Evolutionary conservation across 805 yeast genomes (phyloP).

Genomic region (Grigorovia transvaalensis): DNA sequence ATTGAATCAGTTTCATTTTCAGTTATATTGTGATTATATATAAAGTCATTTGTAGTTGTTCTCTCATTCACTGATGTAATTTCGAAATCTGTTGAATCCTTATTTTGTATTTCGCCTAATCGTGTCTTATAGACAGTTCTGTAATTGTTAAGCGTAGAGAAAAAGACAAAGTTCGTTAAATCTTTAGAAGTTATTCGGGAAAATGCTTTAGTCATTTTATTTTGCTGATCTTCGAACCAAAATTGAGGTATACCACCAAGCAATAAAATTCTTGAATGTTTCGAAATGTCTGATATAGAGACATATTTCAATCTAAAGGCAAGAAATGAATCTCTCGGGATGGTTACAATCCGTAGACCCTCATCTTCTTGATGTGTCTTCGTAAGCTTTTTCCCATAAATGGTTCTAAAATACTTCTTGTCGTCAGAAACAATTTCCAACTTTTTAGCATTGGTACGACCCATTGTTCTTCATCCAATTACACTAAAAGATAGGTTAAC

Average conservation of each 20-base stretch:
- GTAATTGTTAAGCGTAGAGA: slow-evolving; percentile 6
- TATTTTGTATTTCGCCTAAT: not conserved
- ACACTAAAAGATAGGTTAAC: too few species aligned
- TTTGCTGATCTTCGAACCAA: slow-evolving; percentile 34
- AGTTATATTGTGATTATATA: not conserved
- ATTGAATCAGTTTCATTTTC: not conserved
- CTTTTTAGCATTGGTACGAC: not conserved
- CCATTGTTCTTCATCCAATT: not conserved
- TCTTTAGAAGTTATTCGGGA: slow-evolving; percentile 2
- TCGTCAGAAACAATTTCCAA: slow-evolving; percentile 13
- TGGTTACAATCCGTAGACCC: slow-evolving; percentile 6
- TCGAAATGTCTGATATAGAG: slow-evolving; percentile 38
- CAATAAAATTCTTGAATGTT: slow-evolving; percentile 38
- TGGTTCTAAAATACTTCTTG: slow-evolving; percentile 6
- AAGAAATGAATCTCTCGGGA: slow-evolving; percentile 50
- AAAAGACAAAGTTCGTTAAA: slow-evolving; percentile 4
- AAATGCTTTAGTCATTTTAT: slow-evolving; percentile 5
- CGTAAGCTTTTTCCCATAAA: not conserved
- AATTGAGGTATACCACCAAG: slow-evolving; percentile 50
- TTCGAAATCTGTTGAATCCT: not conserved
- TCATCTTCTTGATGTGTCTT: slow-evolving; percentile 1
- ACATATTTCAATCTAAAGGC: slow-evolving; percentile 49
- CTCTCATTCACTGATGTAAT: not conserved
- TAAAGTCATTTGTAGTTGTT: not conserved
- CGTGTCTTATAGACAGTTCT: slow-evolving; percentile 5